Conservation (phyloP, 768 basidiomycete species). For the Ramaria sp. region DNA sequence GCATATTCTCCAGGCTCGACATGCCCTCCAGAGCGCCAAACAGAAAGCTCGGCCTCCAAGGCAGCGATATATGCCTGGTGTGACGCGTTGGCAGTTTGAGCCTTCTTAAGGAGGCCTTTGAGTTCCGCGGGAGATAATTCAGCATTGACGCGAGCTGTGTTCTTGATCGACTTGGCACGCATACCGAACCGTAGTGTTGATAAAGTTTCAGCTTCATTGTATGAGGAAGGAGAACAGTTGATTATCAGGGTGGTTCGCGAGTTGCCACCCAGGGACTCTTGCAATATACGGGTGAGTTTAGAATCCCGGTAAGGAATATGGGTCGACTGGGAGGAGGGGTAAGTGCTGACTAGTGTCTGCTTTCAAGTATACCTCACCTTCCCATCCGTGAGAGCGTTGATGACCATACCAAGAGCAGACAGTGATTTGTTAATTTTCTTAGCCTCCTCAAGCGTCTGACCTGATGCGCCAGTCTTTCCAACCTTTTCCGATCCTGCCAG, state of each 20-base stretch:
- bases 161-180: conserved; percentile 99
- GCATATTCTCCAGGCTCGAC: conserved; percentile 85
- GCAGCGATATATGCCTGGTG: conserved; percentile 82
- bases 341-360: not conserved
- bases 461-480: conserved; percentile 97
- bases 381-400: conserved; percentile 92
- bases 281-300: conserved; percentile 95
- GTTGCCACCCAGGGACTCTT: conserved; percentile 96
- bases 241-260: conserved; percentile 96
- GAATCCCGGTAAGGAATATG: conserved; percentile 99
- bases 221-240: conserved; percentile 96
- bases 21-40: conserved; percentile 80
- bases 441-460: conserved; percentile 97
- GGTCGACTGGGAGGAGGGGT: conserved; percentile 50
- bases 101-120: conserved; percentile 84
- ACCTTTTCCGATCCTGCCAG: conserved; percentile 98
- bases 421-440: conserved; percentile 99
- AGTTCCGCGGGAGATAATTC: conserved; percentile 95
- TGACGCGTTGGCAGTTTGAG: conserved; percentile 73
- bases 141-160: conserved; percentile 95
- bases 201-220: conserved; percentile 94
- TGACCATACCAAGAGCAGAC: conserved; percentile 98
- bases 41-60: conserved; percentile 81
- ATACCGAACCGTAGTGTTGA: conserved; percentile 98
- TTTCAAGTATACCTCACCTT: conserved; percentile 48